Evolutionary conservation across 1,284 basidiomycete species (phyloP).

Genomic region (Pisolithus thermaeus): DNA sequence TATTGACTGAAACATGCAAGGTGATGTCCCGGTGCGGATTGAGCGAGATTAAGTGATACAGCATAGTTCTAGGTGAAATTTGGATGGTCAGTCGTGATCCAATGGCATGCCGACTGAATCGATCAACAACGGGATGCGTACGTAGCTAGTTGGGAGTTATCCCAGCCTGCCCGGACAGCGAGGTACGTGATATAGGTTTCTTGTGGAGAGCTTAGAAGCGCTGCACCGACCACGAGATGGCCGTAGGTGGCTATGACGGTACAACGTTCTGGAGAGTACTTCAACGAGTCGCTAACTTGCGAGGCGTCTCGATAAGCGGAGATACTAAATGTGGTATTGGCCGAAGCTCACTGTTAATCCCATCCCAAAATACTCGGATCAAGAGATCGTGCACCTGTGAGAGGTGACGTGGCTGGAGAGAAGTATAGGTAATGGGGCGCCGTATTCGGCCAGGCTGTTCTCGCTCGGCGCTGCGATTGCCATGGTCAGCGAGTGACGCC

Average conservation of each 20-base stretch:
- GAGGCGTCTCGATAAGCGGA: slow-evolving; percentile 1
- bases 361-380: slow-evolving; percentile 62
- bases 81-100: background rate
- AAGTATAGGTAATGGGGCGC: slow-evolving; percentile 59
- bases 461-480: slow-evolving; percentile 45
- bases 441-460: slow-evolving; percentile 35
- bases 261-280: slow-evolving; percentile 60
- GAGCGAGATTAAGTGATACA: slow-evolving; percentile 64
- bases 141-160: slow-evolving; percentile 70
- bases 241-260: slow-evolving; percentile 69
- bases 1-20: slow-evolving; percentile 75
- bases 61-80: slow-evolving; percentile 50
- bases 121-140: slow-evolving; percentile 25
- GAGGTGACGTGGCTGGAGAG: slow-evolving; percentile 54
- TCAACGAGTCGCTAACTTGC: slow-evolving; percentile 61
- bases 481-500: slow-evolving; percentile 7
- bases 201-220: slow-evolving; percentile 68
- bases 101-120: background rate
- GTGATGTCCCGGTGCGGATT: slow-evolving; percentile 71
- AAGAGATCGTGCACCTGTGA: slow-evolving; percentile 66
- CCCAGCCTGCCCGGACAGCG: slow-evolving; percentile 70
- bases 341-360: slow-evolving; percentile 54
- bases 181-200: slow-evolving; percentile 79
- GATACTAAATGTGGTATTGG: background rate
- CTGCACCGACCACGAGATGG: slow-evolving; percentile 68